Evolutionary conservation across 371 early-diverging fungal genomes (phyloP), one percentile per base, ranked within the genome.

Genomic region (Sporodiniella umbellata): DNA sequence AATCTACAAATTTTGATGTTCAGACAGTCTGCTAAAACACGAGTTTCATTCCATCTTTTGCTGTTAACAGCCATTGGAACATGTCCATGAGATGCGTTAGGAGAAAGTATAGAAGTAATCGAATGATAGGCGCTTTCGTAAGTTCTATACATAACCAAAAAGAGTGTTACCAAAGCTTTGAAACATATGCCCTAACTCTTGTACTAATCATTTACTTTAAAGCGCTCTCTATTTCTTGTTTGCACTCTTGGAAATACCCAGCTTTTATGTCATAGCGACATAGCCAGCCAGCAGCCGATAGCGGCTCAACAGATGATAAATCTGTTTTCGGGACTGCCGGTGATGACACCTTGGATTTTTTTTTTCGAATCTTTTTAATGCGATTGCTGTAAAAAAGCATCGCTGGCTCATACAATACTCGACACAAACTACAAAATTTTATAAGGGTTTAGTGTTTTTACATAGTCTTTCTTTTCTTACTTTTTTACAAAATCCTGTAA

Each of bases 261-360:
- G 82, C 62, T 63, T 94, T 94, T 45, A 75, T 84, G 42, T 94
- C 93, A 51, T 92, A 92, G n/a, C 94, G 79, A 6, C 86, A 47
- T 53, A 79, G 69, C 94, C 94, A 93, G 2, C 91, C 94, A 33
- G 69, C 70, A 6, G 73, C 50, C 28, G 79, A 68, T 12, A 85
- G 66, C 0, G 75, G 72, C 23, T 76, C 74, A 10, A 55, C 45
- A 45, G 58, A 68, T 19, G 43, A 54, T 30, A 50, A 54, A n/a
- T 54, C 56, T 39, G 58, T 58, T 8, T 59, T 54, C 6, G 59
- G 45, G 2, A 75, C 63, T 0, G 79, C 46, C 12, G 82, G 74
- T 4, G 80, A 70, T 4, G 85, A 80, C 4, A 90, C 42, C 39
- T 77, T 80, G 0, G 84, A 62, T 55, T 78, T 78, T 55, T 90